Evolutionary conservation across 2,329 filamentous ascomycete genomes (phyloP).

Genomic region (Talaromyces sp.): DNA sequence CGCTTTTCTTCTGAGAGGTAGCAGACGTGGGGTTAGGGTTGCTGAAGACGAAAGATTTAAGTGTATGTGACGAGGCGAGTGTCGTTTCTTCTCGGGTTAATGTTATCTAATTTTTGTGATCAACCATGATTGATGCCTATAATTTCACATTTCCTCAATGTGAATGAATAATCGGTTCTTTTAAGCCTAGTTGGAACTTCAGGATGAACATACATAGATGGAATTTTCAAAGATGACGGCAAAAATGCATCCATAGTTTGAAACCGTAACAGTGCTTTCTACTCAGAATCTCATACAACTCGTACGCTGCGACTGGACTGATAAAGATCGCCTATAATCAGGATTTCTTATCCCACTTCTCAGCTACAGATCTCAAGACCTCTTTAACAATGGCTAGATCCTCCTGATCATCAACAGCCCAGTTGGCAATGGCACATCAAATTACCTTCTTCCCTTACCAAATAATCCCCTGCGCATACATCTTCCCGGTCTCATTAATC

Average conservation of each 20-base stretch:
- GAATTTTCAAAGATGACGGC: too few species aligned
- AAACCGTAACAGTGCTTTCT: too few species aligned
- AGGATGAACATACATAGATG: too few species aligned
- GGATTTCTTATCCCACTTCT: too few species aligned
- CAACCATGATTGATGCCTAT: too few species aligned
- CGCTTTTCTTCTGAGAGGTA: conserved; percentile 18
- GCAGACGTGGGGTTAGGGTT: background rate
- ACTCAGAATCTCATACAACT: too few species aligned
- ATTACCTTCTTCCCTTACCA: conserved; percentile 2
- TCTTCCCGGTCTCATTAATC: conserved; percentile 3
- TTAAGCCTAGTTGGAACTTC: too few species aligned
- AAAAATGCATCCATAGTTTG: too few species aligned
- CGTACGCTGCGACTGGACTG: too few species aligned
- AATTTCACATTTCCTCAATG: too few species aligned
- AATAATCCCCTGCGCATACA: conserved; percentile 4
- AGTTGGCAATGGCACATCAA: conserved; percentile 3
- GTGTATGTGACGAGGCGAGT: background rate
- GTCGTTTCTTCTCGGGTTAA: background rate
- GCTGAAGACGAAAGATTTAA: background rate
- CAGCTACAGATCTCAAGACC: background rate
- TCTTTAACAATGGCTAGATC: background rate
- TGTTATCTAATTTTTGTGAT: background rate
- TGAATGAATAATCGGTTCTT: too few species aligned
- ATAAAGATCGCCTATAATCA: too few species aligned
- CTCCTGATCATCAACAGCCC: background rate